Evolutionary conservation across 2,329 filamentous ascomycete species (phyloP), one percentile per base, ranked within the genome.

Genomic region (Ceratocystis huliohia): DNA sequence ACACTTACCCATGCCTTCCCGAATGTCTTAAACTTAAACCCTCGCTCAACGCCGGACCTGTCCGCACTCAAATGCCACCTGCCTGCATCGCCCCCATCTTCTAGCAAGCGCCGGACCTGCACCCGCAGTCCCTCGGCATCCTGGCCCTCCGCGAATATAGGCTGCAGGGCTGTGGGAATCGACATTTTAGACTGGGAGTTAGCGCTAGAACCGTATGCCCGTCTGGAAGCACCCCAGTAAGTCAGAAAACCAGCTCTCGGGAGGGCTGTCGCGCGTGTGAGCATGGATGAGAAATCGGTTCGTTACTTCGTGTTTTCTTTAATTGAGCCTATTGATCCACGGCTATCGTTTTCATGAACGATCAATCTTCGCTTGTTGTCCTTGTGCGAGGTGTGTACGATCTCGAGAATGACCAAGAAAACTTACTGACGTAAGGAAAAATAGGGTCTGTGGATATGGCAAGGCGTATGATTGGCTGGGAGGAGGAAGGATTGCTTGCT

Each of bases 21-120:
- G 73, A 87, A 88, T 1, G 79, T 85, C 75, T 84, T 85, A 72
- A 88, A 88, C 71, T 77, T 82, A 72, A 87, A 86, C 65, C 75
- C 78, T 64, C 84, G 78, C 74, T 87, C 82, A 1, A 88, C 70
- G 0, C 81, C 84, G 65, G 79, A 77, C 8, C 82, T 83, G 57
- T 77, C 75, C 1, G 76, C 72, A 1, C 78, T 75, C 44, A 87
- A 71, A 2, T 73, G 70, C 85, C 85, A 88, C 63, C 75, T 76
- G 1, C 64, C 64, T 2, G 25, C 50, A 61, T 44, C 22, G 15
- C 76, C 75, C 22, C 70, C 70, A 48, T 65, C 74, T 68, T 67
- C 72, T 72, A 73, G 74, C 66, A 74, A 76, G 67, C 70, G 70
- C 22, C 73, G 72, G 66, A 82, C 74, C 48, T 83, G 75, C 28